These are phyloP conservation scores for Yamadazyma trypodendri DNA, from an alignment of 1,139 yeast species.

Conservation along the genomic window DNA sequence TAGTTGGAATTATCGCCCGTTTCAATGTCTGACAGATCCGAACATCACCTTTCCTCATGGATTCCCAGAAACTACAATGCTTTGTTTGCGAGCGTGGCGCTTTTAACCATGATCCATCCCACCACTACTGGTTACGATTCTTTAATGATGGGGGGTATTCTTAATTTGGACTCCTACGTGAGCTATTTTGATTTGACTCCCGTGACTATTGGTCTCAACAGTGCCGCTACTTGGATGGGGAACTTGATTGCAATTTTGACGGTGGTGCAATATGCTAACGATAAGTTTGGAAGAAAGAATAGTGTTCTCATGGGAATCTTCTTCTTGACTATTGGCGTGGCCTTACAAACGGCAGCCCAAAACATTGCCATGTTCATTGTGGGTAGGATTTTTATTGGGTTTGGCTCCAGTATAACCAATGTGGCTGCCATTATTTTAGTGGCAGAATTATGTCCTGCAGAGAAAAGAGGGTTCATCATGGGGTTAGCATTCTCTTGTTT, in stretches of 20 bases:
- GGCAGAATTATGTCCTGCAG: conserved; percentile 15
- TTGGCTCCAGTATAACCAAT: conserved; percentile 15
- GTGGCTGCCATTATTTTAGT: conserved; percentile 16
- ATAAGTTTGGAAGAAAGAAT: conserved; percentile 16
- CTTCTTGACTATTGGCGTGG: conserved; percentile 14
- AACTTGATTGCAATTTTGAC: conserved; percentile 11
- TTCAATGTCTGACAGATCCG: neutral
- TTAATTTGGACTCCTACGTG: conserved; percentile 15
- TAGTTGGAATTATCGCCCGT: no score
- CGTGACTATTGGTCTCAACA: conserved; percentile 17
- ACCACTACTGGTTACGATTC: conserved; percentile 15
- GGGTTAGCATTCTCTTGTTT: conserved; percentile 15
- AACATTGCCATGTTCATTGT: conserved; percentile 18
- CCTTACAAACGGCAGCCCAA: conserved; percentile 18
- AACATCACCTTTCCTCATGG: conserved; percentile 7
- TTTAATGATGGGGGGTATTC: conserved; percentile 15
- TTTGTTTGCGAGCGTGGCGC: conserved; percentile 7
- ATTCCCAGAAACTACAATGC: conserved; percentile 9
- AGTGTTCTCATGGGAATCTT: conserved; percentile 13
- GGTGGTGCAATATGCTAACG: conserved; percentile 10
- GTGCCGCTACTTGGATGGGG: conserved; percentile 18
- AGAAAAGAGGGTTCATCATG: conserved; percentile 14
- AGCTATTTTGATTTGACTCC: conserved; percentile 14
- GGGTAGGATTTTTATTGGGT: conserved; percentile 18
- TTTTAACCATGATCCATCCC: conserved; percentile 15